Conservation (phyloP, 805 yeast genomes). For the Suhomyces kilbournensis region DNA sequence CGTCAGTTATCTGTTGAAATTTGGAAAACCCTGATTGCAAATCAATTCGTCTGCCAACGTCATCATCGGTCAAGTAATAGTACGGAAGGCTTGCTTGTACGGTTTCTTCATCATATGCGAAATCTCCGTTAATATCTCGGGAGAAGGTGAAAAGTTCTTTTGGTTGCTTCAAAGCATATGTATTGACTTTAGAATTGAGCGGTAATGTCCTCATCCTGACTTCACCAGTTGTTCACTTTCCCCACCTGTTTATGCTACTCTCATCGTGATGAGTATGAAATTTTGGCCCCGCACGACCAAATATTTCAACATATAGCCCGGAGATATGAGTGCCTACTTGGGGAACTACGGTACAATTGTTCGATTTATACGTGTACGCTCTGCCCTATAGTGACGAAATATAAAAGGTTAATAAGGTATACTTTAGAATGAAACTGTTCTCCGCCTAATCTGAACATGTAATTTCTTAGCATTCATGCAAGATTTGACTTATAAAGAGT, state of each 20-base stretch:
- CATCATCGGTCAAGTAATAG: constrained; percentile 76
- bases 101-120: constrained; percentile 34
- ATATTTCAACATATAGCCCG: not conserved
- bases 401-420: too few species aligned
- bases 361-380: too few species aligned
- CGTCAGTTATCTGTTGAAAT: constrained; percentile 56
- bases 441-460: not conserved
- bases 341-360: not conserved
- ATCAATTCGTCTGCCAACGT: constrained; percentile 58
- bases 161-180: constrained; percentile 80
- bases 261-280: not conserved
- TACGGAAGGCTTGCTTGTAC: constrained; percentile 55
- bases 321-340: not conserved
- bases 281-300: not conserved
- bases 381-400: too few species aligned
- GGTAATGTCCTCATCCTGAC: constrained; percentile 34
- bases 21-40: constrained; percentile 61
- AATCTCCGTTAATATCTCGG: constrained; percentile 51
- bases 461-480: not conserved
- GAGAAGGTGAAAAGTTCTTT: constrained; percentile 73
- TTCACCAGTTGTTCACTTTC: not conserved
- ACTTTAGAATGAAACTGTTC: not conserved
- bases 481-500: not conserved
- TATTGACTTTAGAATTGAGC: constrained; percentile 48
- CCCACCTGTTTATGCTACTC: not conserved